These are phyloP conservation scores for Priceomyces fermenticarens DNA, from an alignment of 805 yeast species.

Conservation along the genomic window DNA sequence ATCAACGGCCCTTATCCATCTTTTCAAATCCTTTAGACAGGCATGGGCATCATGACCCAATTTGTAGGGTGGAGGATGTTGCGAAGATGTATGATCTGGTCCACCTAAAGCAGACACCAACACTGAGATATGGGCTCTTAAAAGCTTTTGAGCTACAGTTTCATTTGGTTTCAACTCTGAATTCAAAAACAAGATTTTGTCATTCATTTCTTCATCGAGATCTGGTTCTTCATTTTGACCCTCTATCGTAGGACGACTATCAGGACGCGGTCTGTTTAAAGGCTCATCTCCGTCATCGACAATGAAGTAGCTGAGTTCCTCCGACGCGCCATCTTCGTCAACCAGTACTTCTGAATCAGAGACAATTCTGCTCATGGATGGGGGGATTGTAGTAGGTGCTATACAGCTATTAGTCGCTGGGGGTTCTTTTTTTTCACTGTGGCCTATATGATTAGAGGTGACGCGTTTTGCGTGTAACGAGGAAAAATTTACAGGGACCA, in stretches of 20 bases:
- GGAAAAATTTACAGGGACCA: too few relatives aligned
- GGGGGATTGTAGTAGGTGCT: too few relatives aligned
- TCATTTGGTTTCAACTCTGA: slow-evolving; percentile 28
- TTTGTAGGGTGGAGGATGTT: slow-evolving; percentile 55
- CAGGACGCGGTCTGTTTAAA: slow-evolving; percentile 1
- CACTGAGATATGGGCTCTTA: slow-evolving; percentile 73
- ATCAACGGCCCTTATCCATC: slow-evolving; percentile 86
- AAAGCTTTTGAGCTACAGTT: slow-evolving; percentile 35
- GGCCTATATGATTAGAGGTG: too few relatives aligned
- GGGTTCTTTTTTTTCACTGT: neutral
- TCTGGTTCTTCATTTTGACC: slow-evolving; percentile 6
- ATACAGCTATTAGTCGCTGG: neutral
- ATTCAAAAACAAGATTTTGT: slow-evolving; percentile 22
- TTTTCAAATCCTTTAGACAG: slow-evolving; percentile 80
- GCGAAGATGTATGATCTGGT: slow-evolving; percentile 57
- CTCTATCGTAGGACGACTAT: slow-evolving; percentile 2
- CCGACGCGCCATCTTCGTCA: slow-evolving; percentile 14
- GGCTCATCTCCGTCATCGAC: slow-evolving; percentile 21
- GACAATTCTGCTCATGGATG: slow-evolving; percentile 3
- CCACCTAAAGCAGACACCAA: slow-evolving; percentile 92
- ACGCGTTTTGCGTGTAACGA: too few relatives aligned
- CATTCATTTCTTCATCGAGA: slow-evolving; percentile 15
- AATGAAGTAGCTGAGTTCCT: slow-evolving; percentile 35
- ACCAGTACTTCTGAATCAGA: slow-evolving; percentile 4
- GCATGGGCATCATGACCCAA: slow-evolving; percentile 87